Base-by-base conservation (phyloP, 2,329 filamentous ascomycete genomes). In the Colletotrichum tropicale region DNA sequence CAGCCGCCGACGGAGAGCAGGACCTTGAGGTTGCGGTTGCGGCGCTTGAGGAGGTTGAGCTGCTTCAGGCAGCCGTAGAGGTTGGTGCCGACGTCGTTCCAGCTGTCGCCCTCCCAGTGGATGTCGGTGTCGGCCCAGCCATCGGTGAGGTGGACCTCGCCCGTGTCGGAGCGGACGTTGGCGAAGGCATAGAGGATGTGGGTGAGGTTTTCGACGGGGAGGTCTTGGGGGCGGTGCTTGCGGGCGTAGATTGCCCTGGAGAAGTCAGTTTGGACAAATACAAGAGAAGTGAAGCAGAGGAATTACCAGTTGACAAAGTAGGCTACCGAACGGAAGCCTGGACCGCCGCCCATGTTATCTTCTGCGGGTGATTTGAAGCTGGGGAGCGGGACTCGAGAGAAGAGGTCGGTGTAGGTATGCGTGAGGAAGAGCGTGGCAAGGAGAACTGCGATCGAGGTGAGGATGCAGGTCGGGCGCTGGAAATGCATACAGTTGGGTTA, bases 171-270 rank as follows among this genome's bases (percentile, higher is more conserved):
- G 6, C 91, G 90, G 74, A 98, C 91, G 82, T 98, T 98, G 81
- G 95, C 96, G 85, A 98, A 98, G 18, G 96, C 88, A 79, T 98
- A 98, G 18, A 98, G 91, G 6, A 98, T 86, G 81, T 98, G 96
- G 0, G 96, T 98, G 56, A 98, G 90, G 71, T 95, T 94, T 70
- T 96, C 91, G 5, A 90, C 92, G 1, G 95, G 94, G 8, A 98
- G 90, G 82, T 98, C 92, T 81, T 98, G 94, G 0, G 96, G 96
- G n/a, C 93, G 90, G 82, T 97, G 94, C 80, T 96, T 94, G 71
- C 96, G 92, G 52, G 88, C 95, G 84, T 98, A 98, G 79, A 98
- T 96, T 78, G 94, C 95, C 95, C 88, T 88, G 70, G 3, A 30
- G 12, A 64, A 1, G 15, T 64, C 21, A 64, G 61, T 9, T 28